Conservation (phyloP, 129 eudicot species). For the Helichrysum umbraculigerum region DNA sequence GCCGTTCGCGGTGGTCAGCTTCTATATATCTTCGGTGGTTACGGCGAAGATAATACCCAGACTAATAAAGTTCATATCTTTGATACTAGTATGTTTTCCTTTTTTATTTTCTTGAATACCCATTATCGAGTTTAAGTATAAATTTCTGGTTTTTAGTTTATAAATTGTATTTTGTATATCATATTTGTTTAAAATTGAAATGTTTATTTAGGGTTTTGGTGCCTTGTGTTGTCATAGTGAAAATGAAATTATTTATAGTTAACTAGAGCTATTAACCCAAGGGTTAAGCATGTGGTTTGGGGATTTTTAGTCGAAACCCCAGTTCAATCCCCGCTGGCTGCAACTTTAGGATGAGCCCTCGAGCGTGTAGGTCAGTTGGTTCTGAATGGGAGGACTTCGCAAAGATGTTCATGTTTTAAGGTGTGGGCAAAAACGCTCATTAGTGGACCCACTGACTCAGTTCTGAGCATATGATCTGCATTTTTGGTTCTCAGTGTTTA, state of each 20-base stretch:
- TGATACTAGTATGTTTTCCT: conserved; percentile 58
- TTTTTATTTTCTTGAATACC: background rate
- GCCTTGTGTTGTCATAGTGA: background rate
- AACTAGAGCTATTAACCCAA: background rate
- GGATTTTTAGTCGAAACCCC: background rate
- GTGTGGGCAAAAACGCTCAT: background rate
- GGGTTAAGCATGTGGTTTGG: background rate
- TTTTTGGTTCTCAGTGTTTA: background rate
- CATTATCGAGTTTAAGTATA: conserved; percentile 13
- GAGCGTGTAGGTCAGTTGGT: background rate
- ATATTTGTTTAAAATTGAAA: background rate
- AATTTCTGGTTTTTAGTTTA: background rate
- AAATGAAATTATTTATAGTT: background rate
- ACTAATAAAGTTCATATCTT: conserved; percentile 84
- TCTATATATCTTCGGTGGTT: conserved; percentile 91
- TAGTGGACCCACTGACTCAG: background rate
- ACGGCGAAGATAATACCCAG: conserved; percentile 81
- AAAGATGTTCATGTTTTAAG: too few relatives aligned
- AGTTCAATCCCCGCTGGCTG: background rate
- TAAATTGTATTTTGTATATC: conserved; percentile 3
- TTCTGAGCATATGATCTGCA: background rate
- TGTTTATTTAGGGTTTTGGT: conserved; percentile 25
- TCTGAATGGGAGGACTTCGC: too few relatives aligned
- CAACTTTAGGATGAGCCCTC: background rate
- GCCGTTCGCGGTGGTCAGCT: conserved; percentile 86